These are phyloP conservation scores for Leptographium procerum DNA, from an alignment of 2,329 filamentous ascomycete genomes.

Conservation along the genomic window DNA sequence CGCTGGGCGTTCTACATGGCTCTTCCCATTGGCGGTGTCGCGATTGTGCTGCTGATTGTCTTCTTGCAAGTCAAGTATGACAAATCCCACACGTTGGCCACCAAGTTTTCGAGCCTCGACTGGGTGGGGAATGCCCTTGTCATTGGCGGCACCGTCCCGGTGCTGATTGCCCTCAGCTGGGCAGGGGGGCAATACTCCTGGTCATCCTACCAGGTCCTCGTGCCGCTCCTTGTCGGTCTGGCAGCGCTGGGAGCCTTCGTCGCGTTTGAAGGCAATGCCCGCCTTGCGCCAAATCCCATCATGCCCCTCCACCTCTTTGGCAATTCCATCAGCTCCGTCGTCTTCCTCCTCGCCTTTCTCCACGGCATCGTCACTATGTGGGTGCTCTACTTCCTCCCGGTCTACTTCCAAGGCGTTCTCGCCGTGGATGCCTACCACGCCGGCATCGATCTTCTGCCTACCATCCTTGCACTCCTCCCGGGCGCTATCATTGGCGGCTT, in stretches of 20 bases:
- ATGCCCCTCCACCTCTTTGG: constrained; percentile 29
- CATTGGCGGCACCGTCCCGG: constrained; percentile 22
- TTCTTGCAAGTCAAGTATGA: constrained; percentile 15
- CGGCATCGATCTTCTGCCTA: constrained; percentile 27
- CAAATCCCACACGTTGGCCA: neutral
- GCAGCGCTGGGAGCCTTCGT: constrained; percentile 21
- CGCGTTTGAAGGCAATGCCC: neutral
- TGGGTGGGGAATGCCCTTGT: constrained; percentile 29
- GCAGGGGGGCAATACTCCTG: constrained; percentile 29
- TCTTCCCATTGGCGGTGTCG: constrained; percentile 26
- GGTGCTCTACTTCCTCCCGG: constrained; percentile 7
- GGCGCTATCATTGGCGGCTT: constrained; percentile 25
- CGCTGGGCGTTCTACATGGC: constrained; percentile 25
- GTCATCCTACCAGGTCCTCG: constrained; percentile 24
- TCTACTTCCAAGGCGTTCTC: constrained; percentile 32
- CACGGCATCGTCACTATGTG: constrained; percentile 7
- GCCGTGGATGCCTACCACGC: no score
- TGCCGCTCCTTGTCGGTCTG: constrained; percentile 24
- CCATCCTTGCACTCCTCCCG: constrained; percentile 24
- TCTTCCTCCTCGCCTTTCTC: constrained; percentile 14
- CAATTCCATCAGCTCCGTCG: constrained; percentile 4
- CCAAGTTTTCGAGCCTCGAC: constrained; percentile 18
- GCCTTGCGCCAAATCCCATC: constrained; percentile 21
- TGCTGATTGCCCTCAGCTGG: constrained; percentile 32
- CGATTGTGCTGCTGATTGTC: constrained; percentile 17